phyloP scores from a whole-genome alignment of 139 green algal genomes.

The Pseudopediastrum boryanum region DNA sequence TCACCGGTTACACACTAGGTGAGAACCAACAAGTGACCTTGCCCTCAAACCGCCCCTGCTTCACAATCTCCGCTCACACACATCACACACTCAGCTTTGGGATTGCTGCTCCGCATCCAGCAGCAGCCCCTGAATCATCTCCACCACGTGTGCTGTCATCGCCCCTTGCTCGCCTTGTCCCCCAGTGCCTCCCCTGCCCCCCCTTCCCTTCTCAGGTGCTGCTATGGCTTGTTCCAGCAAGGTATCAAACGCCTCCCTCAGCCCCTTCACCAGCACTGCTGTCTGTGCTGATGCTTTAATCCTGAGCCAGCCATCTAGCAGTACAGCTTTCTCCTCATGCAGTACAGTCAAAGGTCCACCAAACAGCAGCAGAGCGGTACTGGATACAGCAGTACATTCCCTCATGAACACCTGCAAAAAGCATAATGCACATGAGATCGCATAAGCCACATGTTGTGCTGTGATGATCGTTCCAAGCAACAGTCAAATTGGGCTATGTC shows the following conservation, averaged over 20 bases:
- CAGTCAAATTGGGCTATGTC: not conserved
- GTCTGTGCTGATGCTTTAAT: constrained; percentile 56
- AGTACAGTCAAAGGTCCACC: constrained; percentile 36
- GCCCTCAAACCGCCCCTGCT: no score
- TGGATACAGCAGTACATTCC: not conserved
- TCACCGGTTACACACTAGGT: no score
- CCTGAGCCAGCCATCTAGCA: constrained; percentile 78
- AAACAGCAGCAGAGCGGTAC: not conserved
- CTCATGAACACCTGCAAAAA: not conserved
- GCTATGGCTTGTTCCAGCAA: constrained; percentile 53
- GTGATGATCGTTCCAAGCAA: not conserved
- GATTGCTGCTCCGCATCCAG: no score
- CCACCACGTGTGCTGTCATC: no score
- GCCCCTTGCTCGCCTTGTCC: not conserved
- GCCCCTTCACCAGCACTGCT: constrained; percentile 88
- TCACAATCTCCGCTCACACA: no score
- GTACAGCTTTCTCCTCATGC: constrained; percentile 68
- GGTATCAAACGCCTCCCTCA: constrained; percentile 72
- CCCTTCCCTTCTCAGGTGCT: not conserved
- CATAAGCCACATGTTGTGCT: not conserved
- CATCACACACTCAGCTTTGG: no score
- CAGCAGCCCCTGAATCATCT: no score
- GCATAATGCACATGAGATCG: not conserved
- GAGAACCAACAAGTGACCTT: no score
- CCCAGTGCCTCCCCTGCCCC: not conserved